Evolutionary conservation across 805 yeast genomes (phyloP), one percentile per base, ranked within the genome.

Genomic region (Hanseniaspora occidentalis): DNA sequence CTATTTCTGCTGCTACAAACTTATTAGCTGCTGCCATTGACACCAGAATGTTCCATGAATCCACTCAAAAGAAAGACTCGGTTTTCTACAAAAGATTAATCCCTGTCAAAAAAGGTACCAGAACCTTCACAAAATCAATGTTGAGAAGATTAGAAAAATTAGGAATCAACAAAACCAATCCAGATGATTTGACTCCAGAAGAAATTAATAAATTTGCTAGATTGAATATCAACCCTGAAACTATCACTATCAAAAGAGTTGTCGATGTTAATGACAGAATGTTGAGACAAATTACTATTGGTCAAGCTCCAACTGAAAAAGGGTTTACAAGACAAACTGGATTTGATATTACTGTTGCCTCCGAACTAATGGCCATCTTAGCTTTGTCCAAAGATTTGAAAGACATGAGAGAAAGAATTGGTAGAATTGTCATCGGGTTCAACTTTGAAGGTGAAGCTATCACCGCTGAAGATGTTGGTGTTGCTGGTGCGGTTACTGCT

Each of bases 401-500:
- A 44, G 96, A 89, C 60, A 73, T 89, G 82, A 74, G 96, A 58
- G 73, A 73, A 51, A 75, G 97, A 56, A 77, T 89, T 39, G 96
- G 96, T 43, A 73, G 71, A 43, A 81, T 89, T 67, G 96, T 89
- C 37, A 84, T 89, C 50, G 97, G 94, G 22, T 74, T 89, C 19
- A 77, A 79, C 50, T 66, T 60, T 44, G 58, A 71, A 8, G 94
- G 94, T 42, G 79, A 67, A 37, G 94, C 96, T 47, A 70, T 89
- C 52, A 88, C 97, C 39, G 84, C 88, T 51, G 96, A 89, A 60
- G 97, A 89, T 57, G 70, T 89, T 51, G 96, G 96, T 26, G 78
- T 84, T 61, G 95, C 95, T 21, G 97, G 97, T 54, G 97, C 97
- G 14, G 66, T 89, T 46, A 81, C 96, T 38, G 96, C 97, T 10